phyloP scores from a whole-genome alignment of 1,139 yeast species.

The Wickerhamomyces sp. region DNA sequence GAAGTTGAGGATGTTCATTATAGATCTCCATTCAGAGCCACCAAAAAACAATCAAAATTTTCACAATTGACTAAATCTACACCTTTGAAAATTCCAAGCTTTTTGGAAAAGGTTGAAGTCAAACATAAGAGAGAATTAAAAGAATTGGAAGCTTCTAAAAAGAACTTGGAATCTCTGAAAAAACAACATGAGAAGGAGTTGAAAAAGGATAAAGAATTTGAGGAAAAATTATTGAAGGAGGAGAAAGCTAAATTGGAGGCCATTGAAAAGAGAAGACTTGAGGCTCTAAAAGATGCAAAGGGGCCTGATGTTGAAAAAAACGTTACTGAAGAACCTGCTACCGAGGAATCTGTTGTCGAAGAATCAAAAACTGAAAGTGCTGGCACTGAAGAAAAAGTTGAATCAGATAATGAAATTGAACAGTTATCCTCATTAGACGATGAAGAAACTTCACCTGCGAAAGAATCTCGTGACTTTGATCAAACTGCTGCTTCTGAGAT shows the following conservation, averaged over 20 bases:
- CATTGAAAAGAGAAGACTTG: slow-evolving; percentile 6
- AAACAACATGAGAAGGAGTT: slow-evolving; percentile 8
- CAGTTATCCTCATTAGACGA: background rate
- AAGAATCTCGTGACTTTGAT: background rate
- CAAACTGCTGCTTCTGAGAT: background rate
- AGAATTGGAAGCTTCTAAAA: slow-evolving; percentile 5
- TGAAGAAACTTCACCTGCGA: background rate
- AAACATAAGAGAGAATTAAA: slow-evolving; percentile 8
- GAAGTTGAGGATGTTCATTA: slow-evolving; percentile 7
- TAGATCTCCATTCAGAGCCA: slow-evolving; percentile 15
- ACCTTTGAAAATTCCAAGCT: slow-evolving; percentile 6
- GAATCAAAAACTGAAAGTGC: slow-evolving; percentile 2
- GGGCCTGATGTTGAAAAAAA: slow-evolving; percentile 1
- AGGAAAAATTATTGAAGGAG: slow-evolving; percentile 1
- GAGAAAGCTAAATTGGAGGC: slow-evolving; percentile 3
- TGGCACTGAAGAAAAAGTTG: background rate
- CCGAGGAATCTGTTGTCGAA: slow-evolving; percentile 2
- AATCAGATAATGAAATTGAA: background rate
- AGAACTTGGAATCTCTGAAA: slow-evolving; percentile 4
- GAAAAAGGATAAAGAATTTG: slow-evolving; percentile 4
- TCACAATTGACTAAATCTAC: slow-evolving; percentile 2
- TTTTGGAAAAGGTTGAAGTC: slow-evolving; percentile 9
- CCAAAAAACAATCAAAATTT: background rate
- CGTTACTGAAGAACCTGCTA: background rate
- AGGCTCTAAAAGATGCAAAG: slow-evolving; percentile 4